Percentiles rank a stretch among this genome's conserved stretches.
These are phyloP conservation scores for Endoconidiophora laricicola DNA, from an alignment of 2,329 filamentous ascomycete genomes.

Conservation along the genomic window DNA sequence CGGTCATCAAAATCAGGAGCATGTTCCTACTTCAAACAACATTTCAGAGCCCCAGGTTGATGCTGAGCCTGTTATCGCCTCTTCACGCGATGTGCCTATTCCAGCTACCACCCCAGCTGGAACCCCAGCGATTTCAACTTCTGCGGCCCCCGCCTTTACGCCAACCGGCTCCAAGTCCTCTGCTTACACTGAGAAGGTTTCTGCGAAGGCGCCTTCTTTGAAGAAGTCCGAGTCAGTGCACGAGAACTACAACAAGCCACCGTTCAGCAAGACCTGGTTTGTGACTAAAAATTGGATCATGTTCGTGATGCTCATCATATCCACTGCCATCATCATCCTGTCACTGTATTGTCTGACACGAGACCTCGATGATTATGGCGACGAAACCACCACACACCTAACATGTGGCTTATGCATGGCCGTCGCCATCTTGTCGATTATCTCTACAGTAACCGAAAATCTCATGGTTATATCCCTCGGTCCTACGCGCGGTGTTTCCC, in stretches of 20 bases:
- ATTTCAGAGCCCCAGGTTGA: too few species aligned
- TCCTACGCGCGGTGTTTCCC: slow-evolving; percentile 12
- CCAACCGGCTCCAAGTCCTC: too few species aligned
- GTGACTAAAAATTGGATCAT: slow-evolving; percentile 1
- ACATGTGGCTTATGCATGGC: neutral
- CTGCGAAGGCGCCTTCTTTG: too few species aligned
- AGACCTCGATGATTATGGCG: neutral
- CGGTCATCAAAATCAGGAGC: too few species aligned
- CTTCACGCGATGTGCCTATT: too few species aligned
- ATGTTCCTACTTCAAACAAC: too few species aligned
- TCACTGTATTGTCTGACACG: neutral
- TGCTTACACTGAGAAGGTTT: too few species aligned
- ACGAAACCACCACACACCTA: neutral
- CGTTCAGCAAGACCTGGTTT: neutral
- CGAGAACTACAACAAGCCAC: neutral
- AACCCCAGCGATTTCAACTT: too few species aligned
- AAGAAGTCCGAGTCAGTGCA: too few species aligned
- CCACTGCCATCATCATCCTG: slow-evolving; percentile 4
- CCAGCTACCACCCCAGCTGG: too few species aligned
- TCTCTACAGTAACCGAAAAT: neutral
- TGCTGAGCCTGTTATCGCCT: too few species aligned
- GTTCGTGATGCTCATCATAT: neutral
- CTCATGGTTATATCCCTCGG: slow-evolving; percentile 1
- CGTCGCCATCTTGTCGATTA: neutral
- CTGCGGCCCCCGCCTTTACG: too few species aligned